Percentiles rank a stretch among this genome's conserved stretches.
These are phyloP conservation scores for Phoenix roebelenii DNA, from an alignment of 176 grass and related monocot genomes.

Conservation along the genomic window DNA sequence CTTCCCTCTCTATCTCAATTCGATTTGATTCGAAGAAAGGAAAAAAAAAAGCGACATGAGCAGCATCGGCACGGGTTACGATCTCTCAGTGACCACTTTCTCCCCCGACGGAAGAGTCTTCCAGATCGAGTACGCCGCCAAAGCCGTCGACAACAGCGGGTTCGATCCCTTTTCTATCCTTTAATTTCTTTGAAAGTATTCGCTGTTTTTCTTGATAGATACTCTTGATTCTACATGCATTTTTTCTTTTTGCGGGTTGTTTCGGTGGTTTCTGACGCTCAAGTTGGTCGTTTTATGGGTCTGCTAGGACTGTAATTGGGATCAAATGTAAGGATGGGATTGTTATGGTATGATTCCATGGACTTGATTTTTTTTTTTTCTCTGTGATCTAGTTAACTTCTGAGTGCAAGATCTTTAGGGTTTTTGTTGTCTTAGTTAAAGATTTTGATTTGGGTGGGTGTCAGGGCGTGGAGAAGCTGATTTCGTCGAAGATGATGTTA, in stretches of 20 bases:
- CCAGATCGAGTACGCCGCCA: conserved; percentile 86
- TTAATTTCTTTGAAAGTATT: too few relatives aligned
- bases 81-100: conserved; percentile 87
- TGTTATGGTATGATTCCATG: conserved; percentile 40
- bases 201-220: not conserved
- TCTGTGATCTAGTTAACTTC: too few relatives aligned
- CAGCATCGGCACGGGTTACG: conserved; percentile 87
- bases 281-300: conserved; percentile 8
- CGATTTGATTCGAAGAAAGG: too few relatives aligned
- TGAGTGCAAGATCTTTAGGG: not conserved
- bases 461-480: conserved; percentile 77
- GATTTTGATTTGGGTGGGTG: conserved; percentile 10
- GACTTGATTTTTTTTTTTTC: not conserved
- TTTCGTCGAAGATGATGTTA: conserved; percentile 75
- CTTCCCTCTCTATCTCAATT: too few relatives aligned
- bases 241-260: not conserved
- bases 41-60: conserved; percentile 33
- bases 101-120: conserved; percentile 77
- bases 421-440: not conserved
- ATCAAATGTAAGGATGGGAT: conserved; percentile 96
- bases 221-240: not conserved
- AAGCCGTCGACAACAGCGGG: conserved; percentile 92
- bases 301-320: conserved; percentile 58
- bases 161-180: conserved; percentile 6
- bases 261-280: not conserved